Conservation (phyloP, 75 land plant species). For the Ceratopteris richardii region DNA sequence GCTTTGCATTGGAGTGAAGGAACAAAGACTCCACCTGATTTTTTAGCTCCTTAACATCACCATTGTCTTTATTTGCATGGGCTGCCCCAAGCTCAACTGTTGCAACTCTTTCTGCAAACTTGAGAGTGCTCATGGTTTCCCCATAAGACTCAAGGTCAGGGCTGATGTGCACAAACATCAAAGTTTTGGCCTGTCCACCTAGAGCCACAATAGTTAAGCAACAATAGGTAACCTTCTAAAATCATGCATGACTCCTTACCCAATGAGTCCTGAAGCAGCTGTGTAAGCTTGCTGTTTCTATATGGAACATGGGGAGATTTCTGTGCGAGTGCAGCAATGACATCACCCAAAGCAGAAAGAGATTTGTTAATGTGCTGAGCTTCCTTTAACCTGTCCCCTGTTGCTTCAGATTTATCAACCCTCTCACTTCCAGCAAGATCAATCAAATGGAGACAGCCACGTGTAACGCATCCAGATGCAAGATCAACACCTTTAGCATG, state of each 20-base stretch:
- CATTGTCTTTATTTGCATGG: slow-evolving; percentile 49
- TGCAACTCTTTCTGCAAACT: slow-evolving; percentile 68
- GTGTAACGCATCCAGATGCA: slow-evolving; percentile 32
- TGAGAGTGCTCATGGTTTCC: slow-evolving; percentile 64
- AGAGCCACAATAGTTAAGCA: background rate
- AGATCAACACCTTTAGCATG: slow-evolving; percentile 57
- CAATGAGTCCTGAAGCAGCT: slow-evolving; percentile 63
- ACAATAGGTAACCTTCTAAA: background rate
- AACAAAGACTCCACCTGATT: slow-evolving; percentile 36
- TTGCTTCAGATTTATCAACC: slow-evolving; percentile 62
- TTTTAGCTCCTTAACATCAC: slow-evolving; percentile 49
- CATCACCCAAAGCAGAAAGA: slow-evolving; percentile 63
- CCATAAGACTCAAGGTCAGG: slow-evolving; percentile 47
- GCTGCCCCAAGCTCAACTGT: slow-evolving; percentile 68
- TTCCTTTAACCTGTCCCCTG: slow-evolving; percentile 61
- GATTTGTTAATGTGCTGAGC: slow-evolving; percentile 70
- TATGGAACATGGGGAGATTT: slow-evolving; percentile 54
- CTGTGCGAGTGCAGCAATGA: slow-evolving; percentile 54
- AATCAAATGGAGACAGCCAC: slow-evolving; percentile 59
- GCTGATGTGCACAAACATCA: slow-evolving; percentile 72
- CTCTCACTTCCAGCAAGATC: slow-evolving; percentile 78
- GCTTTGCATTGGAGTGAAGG: background rate
- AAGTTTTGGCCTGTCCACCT: slow-evolving; percentile 67
- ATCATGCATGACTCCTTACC: slow-evolving; percentile 20
- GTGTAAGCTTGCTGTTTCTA: slow-evolving; percentile 71